Conservation (phyloP, 352 stramenopile genomes). For the Achlya hypogyna region DNA sequence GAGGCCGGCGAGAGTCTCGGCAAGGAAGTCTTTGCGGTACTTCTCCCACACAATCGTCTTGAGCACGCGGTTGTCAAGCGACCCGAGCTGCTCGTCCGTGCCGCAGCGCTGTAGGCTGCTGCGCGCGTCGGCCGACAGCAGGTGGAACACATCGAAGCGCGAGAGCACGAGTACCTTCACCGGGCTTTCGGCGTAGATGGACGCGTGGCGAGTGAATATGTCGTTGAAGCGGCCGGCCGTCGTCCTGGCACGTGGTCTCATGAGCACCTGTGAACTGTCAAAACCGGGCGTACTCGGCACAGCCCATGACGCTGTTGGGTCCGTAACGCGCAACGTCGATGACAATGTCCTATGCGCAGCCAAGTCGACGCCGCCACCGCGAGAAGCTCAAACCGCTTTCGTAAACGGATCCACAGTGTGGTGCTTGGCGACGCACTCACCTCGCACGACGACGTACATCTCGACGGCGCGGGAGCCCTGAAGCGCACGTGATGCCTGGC, state of each 20-base stretch:
- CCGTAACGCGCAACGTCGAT: slow-evolving; percentile 53
- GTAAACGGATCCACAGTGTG: slow-evolving; percentile 72
- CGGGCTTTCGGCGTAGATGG: slow-evolving; percentile 59
- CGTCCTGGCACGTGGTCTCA: slow-evolving; percentile 27
- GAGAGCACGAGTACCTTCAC: slow-evolving; percentile 71
- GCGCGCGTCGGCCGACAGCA: slow-evolving; percentile 54
- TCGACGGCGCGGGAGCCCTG: slow-evolving; percentile 62
- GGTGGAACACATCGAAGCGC: slow-evolving; percentile 75
- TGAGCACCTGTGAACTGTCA: neutral
- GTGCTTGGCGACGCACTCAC: slow-evolving; percentile 64
- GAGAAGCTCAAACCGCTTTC: slow-evolving; percentile 40
- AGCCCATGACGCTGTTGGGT: slow-evolving; percentile 68
- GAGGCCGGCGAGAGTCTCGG: neutral
- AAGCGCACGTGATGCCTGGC: neutral
- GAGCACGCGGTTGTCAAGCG: slow-evolving; percentile 53
- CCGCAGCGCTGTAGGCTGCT: slow-evolving; percentile 59
- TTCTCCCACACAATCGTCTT: slow-evolving; percentile 73
- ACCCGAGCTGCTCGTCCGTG: slow-evolving; percentile 45
- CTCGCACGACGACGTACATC: slow-evolving; percentile 64
- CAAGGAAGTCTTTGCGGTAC: slow-evolving; percentile 40
- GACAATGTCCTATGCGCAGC: neutral
- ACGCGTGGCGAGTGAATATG: slow-evolving; percentile 66
- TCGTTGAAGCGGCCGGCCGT: slow-evolving; percentile 76
- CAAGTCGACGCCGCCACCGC: too few relatives aligned
- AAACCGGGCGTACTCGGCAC: slow-evolving; percentile 47